A percentile compares a stretch with the other conserved stretches of the same genome.
Conservation (phyloP, 192 early-diverging fungal genomes). For the Coemansia sp. region DNA sequence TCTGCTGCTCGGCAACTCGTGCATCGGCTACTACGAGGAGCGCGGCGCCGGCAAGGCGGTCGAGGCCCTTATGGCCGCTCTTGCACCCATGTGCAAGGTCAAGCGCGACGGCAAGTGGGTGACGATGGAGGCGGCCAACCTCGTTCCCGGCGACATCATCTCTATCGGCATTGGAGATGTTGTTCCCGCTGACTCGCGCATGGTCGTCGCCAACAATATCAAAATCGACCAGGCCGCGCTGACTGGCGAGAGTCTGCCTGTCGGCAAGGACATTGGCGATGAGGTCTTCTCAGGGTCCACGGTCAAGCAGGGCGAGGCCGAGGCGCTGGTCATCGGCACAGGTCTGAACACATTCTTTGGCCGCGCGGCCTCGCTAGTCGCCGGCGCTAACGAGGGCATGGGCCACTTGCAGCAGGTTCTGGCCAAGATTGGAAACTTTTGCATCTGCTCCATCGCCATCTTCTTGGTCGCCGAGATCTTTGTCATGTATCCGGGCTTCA, state of each 20-base stretch:
- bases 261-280: conserved; percentile 65
- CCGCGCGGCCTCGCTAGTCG: conserved; percentile 74
- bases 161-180: conserved; percentile 83
- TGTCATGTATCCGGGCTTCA: conserved; percentile 69
- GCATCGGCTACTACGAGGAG: conserved; percentile 89
- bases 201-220: conserved; percentile 66
- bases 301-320: conserved; percentile 77
- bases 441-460: conserved; percentile 67
- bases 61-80: conserved; percentile 90
- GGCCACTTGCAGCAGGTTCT: conserved; percentile 73
- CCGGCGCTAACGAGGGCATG: conserved; percentile 67
- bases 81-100: conserved; percentile 84
- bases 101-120: conserved; percentile 81
- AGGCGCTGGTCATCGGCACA: conserved; percentile 75
- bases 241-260: conserved; percentile 73
- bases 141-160: conserved; percentile 92
- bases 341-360: conserved; percentile 83
- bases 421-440: conserved; percentile 75
- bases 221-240: conserved; percentile 71
- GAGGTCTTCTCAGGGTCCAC: conserved; percentile 77
- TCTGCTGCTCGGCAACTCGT: conserved; percentile 77
- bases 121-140: conserved; percentile 68
- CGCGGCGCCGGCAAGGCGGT: conserved; percentile 86
- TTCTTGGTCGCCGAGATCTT: conserved; percentile 69
- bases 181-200: conserved; percentile 81